Base-by-base conservation (phyloP, 805 yeast species). In the Candida methanosorbosa region DNA sequence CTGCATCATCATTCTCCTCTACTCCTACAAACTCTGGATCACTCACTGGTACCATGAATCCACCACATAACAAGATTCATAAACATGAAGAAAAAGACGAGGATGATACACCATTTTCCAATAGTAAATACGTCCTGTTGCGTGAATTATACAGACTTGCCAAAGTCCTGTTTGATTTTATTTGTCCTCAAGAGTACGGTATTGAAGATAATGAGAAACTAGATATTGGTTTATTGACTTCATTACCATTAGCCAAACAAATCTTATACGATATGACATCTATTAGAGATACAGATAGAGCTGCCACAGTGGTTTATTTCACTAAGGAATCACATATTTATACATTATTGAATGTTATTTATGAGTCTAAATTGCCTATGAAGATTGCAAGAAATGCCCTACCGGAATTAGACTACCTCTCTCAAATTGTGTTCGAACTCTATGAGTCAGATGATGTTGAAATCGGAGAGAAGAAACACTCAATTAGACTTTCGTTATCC, bases 131-230 rank as follows among this genome's bases (percentile, higher is more conserved):
- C 56, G 81, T 81, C 22, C 72, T 85, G 42, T 67, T 92, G 38
- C 69, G 97, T 45, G 98, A 92, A 54, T 69, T 92, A 34, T 92
- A 88, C 55, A 69, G 90, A 42, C 67, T 92, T 37, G 84, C 96
- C 1, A 94, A 92, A 56, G 95, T 92, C 6, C 62, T 92, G 42
- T 92, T 92, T 63, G 99, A 92, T 59, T 92, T 90, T 52, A 87
- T 92, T 32, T 92, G 97, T 59, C 99, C 99, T 9, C 97, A 92
- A 57, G 99, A 92, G 54, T 92, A 92, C 54, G 99, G 99, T 43
- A 92, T 92, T 47, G 86, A 88, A 44, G 95, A 87, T 51, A 80
- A 81, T 49, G 98, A 92, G 57, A 92, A 92, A 54, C 70, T 92
- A 40, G 99, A 92, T 54, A 92, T 92, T 61, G 99, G 99, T 4